Evolutionary conservation across 2,329 filamentous ascomycete genomes (phyloP).

Genomic region (Dothistroma septosporum): DNA sequence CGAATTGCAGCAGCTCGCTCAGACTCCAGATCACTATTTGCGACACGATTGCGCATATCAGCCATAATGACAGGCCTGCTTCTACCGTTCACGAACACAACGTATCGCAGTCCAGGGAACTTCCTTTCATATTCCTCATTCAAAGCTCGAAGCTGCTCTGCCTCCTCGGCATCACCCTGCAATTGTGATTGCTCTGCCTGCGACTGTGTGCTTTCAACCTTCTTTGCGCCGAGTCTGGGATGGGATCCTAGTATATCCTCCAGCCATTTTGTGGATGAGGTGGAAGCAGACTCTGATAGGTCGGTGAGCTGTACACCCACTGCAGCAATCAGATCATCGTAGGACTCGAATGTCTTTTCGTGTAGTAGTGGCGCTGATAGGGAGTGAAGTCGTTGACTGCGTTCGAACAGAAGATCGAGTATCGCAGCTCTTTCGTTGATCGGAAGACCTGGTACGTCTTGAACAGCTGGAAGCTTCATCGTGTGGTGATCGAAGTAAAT

Average conservation of each 20-base stretch:
- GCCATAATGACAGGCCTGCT: constrained; percentile 69
- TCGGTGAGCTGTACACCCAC: constrained; percentile 61
- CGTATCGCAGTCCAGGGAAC: constrained; percentile 81
- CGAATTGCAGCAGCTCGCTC: constrained; percentile 72
- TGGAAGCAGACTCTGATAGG: constrained; percentile 51
- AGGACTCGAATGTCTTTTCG: constrained; percentile 59
- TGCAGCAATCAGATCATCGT: constrained; percentile 63
- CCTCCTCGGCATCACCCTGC: constrained; percentile 52
- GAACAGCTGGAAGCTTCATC: constrained; percentile 55
- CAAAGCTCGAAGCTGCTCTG: constrained; percentile 54
- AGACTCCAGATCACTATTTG: constrained; percentile 57
- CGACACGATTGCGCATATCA: constrained; percentile 74
- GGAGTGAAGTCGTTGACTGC: constrained; percentile 67
- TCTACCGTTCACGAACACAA: constrained; percentile 87
- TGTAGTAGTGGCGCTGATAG: constrained; percentile 66
- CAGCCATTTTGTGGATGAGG: constrained; percentile 55
- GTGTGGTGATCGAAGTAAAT: not conserved
- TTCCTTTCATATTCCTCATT: constrained; percentile 75
- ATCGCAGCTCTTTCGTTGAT: constrained; percentile 53
- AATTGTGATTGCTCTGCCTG: constrained; percentile 77
- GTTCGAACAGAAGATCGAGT: constrained; percentile 81
- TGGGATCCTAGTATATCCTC: constrained; percentile 74
- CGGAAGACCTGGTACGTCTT: constrained; percentile 53
- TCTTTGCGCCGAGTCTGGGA: constrained; percentile 76
- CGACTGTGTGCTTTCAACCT: constrained; percentile 76